Evolutionary conservation across 768 basidiomycete species (phyloP).

Genomic region (Mycena crocata): DNA sequence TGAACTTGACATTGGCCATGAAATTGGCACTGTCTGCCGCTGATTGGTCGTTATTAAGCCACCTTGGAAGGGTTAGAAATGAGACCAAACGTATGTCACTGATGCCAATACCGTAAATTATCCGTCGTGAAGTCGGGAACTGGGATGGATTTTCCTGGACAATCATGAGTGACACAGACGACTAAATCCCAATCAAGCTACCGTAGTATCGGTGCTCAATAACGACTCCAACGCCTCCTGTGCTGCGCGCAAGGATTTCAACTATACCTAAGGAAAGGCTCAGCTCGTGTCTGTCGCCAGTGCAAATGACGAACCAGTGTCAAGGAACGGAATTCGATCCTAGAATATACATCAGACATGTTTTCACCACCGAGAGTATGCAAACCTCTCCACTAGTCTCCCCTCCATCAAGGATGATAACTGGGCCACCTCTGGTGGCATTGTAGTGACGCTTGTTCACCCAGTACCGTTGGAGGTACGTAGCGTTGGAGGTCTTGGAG

Average conservation of each 20-base stretch:
- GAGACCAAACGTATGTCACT: neutral
- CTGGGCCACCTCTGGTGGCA: slow-evolving; percentile 77
- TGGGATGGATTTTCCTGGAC: slow-evolving; percentile 77
- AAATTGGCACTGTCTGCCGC: slow-evolving; percentile 94
- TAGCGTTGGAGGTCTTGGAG: slow-evolving; percentile 60
- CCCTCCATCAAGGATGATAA: slow-evolving; percentile 92
- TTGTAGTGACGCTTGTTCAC: slow-evolving; percentile 85
- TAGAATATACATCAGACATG: slow-evolving; percentile 34
- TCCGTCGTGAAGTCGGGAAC: slow-evolving; percentile 85
- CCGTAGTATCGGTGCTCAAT: slow-evolving; percentile 95
- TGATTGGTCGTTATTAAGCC: slow-evolving; percentile 90
- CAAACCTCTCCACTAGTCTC: slow-evolving; percentile 88
- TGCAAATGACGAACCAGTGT: slow-evolving; percentile 55
- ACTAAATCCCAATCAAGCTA: slow-evolving; percentile 35
- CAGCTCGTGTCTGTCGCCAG: neutral
- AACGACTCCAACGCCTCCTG: slow-evolving; percentile 90
- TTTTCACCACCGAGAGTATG: slow-evolving; percentile 48
- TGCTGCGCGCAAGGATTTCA: slow-evolving; percentile 85
- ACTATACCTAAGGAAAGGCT: slow-evolving; percentile 63
- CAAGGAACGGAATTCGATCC: slow-evolving; percentile 69
- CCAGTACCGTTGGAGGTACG: slow-evolving; percentile 94
- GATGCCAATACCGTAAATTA: slow-evolving; percentile 66
- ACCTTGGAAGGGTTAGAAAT: too few species aligned
- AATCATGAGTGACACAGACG: neutral
- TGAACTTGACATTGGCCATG: slow-evolving; percentile 83